Conservation (phyloP, 2,329 filamentous ascomycete species). For the Trichoderma polysporum region DNA sequence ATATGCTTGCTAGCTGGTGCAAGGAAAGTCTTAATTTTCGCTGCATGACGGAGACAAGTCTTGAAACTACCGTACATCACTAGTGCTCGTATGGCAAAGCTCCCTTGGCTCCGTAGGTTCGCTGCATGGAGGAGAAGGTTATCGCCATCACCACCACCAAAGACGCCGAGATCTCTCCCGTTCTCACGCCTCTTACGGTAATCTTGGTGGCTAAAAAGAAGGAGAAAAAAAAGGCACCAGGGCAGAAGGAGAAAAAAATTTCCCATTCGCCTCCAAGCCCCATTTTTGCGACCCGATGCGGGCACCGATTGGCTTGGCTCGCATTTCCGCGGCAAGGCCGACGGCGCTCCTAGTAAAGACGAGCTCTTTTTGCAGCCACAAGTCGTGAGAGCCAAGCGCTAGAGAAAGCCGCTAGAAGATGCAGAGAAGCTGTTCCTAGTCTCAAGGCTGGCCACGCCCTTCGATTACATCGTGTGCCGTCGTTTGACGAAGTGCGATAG, state of each 20-base stretch:
- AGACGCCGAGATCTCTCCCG: conserved; percentile 11
- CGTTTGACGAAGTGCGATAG: neutral
- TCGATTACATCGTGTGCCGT: neutral
- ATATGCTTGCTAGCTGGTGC: neutral
- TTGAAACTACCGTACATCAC: too few relatives aligned
- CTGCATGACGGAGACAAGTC: neutral
- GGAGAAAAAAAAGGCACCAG: neutral
- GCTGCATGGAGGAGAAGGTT: neutral
- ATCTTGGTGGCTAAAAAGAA: neutral
- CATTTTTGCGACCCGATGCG: conserved; percentile 4
- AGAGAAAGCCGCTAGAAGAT: conserved; percentile 19
- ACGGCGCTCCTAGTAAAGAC: neutral
- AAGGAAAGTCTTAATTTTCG: neutral
- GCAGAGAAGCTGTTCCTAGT: neutral
- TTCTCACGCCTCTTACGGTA: neutral
- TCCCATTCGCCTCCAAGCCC: conserved; percentile 12
- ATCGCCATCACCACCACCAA: neutral
- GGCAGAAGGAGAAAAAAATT: neutral
- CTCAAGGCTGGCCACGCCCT: neutral
- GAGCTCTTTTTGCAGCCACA: conserved; percentile 6
- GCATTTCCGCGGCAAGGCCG: conserved; percentile 16
- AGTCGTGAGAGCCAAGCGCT: conserved; percentile 6
- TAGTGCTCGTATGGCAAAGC: neutral
- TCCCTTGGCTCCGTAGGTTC: neutral
- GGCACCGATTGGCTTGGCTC: conserved; percentile 5